Percentiles rank a stretch among this genome's conserved stretches.
These are phyloP conservation scores for Blastobotrys peoriensis DNA, from an alignment of 805 yeast genomes.

Conservation along the genomic window DNA sequence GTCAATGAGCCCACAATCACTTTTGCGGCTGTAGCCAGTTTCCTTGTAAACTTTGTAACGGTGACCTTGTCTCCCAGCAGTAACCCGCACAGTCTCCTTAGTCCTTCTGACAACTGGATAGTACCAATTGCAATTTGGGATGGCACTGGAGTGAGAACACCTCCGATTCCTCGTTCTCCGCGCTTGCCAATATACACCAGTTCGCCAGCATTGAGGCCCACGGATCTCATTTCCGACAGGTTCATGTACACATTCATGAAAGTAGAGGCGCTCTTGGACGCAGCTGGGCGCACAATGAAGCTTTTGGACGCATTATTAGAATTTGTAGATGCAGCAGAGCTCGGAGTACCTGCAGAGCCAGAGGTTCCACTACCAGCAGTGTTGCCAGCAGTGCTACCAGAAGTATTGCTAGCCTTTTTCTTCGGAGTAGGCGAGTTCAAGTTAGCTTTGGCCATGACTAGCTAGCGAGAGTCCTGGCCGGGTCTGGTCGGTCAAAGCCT, in stretches of 20 bases:
- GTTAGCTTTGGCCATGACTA: background rate
- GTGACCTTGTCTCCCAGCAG: slow-evolving; percentile 47
- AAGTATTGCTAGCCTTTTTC: too few species aligned
- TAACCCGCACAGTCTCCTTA: slow-evolving; percentile 39
- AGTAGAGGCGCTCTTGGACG: slow-evolving; percentile 8
- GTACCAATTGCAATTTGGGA: slow-evolving; percentile 14
- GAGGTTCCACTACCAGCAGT: background rate
- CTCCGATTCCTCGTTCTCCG: slow-evolving; percentile 17
- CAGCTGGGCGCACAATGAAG: slow-evolving; percentile 25
- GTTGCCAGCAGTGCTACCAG: too few species aligned
- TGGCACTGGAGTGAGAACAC: slow-evolving; percentile 25
- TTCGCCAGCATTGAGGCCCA: slow-evolving; percentile 26
- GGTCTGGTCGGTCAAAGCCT: too few species aligned
- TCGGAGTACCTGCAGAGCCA: background rate
- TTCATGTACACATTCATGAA: slow-evolving; percentile 22
- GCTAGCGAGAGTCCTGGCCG: too few species aligned
- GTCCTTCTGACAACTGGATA: slow-evolving; percentile 22
- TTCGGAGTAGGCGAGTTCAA: background rate
- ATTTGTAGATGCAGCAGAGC: slow-evolving; percentile 2
- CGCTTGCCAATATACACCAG: slow-evolving; percentile 16
- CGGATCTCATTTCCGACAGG: slow-evolving; percentile 21
- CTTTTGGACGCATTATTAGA: background rate
- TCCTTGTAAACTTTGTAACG: slow-evolving; percentile 42
- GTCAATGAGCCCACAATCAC: slow-evolving; percentile 35
- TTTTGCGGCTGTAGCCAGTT: slow-evolving; percentile 40